These are phyloP conservation scores for Phytopythium aichiense DNA, from an alignment of 352 stramenopile species.

Conservation along the genomic window DNA sequence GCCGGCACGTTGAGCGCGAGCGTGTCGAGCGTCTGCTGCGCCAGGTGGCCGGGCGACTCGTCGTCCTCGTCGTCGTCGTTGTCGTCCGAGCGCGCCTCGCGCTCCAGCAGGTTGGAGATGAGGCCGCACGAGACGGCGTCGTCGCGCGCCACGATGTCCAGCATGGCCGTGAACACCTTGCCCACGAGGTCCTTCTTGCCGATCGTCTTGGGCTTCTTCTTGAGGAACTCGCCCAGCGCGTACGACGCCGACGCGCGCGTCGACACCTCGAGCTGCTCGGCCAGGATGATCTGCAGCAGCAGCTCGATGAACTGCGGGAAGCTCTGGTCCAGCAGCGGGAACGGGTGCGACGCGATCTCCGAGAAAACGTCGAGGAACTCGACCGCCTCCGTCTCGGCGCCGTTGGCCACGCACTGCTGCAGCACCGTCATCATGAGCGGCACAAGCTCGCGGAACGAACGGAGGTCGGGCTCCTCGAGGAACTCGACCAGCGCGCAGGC, in stretches of 20 bases:
- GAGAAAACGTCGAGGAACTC: conserved; percentile 87
- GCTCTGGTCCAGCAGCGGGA: conserved; percentile 77
- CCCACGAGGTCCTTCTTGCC: conserved; percentile 79
- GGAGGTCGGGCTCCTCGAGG: conserved; percentile 70
- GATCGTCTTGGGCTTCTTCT: conserved; percentile 88
- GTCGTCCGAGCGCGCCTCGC: conserved; percentile 50
- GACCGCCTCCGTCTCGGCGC: conserved; percentile 73
- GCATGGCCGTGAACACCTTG: conserved; percentile 85
- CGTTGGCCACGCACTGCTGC: conserved; percentile 77
- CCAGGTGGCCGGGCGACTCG: conserved; percentile 74
- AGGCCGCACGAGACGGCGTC: conserved; percentile 77
- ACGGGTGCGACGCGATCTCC: conserved; percentile 80
- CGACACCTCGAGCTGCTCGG: conserved; percentile 69
- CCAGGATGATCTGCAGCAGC: conserved; percentile 76
- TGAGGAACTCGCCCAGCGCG: conserved; percentile 83
- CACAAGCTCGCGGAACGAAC: conserved; percentile 69
- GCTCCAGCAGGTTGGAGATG: conserved; percentile 78
- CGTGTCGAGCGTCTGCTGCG: conserved; percentile 83
- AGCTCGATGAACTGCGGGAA: conserved; percentile 81
- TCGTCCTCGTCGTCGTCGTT: conserved; percentile 75
- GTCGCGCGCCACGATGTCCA: conserved; percentile 77
- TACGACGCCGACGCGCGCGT: conserved; percentile 80
- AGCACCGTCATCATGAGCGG: conserved; percentile 84
- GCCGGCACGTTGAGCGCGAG: conserved; percentile 73
- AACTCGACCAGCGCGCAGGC: conserved; percentile 79